Evolutionary conservation across 2,329 filamentous ascomycete species (phyloP).

Genomic region (Claviceps arundinis): DNA sequence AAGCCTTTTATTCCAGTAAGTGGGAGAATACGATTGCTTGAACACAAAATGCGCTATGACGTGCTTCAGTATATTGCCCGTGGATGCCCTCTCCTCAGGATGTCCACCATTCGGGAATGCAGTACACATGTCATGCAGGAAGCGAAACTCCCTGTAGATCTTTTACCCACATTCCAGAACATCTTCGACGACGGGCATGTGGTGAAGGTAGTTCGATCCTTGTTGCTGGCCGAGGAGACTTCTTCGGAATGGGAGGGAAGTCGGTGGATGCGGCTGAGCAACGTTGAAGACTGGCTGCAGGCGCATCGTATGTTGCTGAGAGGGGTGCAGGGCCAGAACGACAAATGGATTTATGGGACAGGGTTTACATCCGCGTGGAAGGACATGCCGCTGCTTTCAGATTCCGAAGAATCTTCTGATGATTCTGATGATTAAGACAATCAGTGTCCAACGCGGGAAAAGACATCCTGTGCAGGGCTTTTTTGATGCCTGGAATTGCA

Average conservation of each 20-base stretch:
- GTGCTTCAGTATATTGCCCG: slow-evolving; percentile 61
- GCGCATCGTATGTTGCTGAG: slow-evolving; percentile 50
- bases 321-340: slow-evolving; percentile 38
- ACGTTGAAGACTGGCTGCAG: slow-evolving; percentile 45
- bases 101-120: slow-evolving; percentile 39
- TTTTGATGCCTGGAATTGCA: too few species aligned
- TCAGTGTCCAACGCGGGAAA: too few species aligned
- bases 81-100: slow-evolving; percentile 41
- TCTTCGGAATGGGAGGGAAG: slow-evolving; percentile 30
- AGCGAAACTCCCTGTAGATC: slow-evolving; percentile 31
- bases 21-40: slow-evolving; percentile 56
- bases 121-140: slow-evolving; percentile 30
- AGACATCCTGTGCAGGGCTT: too few species aligned
- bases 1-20: slow-evolving; percentile 45
- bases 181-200: slow-evolving; percentile 68
- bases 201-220: slow-evolving; percentile 59
- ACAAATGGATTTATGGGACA: slow-evolving; percentile 45
- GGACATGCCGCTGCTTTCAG: slow-evolving; percentile 16
- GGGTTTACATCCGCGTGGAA: slow-evolving; percentile 57
- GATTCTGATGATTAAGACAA: too few species aligned
- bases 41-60: slow-evolving; percentile 71
- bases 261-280: slow-evolving; percentile 39
- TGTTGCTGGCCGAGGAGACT: slow-evolving; percentile 48
- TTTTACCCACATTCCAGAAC: slow-evolving; percentile 32
- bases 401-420: too few species aligned